Conservation (phyloP, 139 green algal species). For the Volvox africanus region DNA sequence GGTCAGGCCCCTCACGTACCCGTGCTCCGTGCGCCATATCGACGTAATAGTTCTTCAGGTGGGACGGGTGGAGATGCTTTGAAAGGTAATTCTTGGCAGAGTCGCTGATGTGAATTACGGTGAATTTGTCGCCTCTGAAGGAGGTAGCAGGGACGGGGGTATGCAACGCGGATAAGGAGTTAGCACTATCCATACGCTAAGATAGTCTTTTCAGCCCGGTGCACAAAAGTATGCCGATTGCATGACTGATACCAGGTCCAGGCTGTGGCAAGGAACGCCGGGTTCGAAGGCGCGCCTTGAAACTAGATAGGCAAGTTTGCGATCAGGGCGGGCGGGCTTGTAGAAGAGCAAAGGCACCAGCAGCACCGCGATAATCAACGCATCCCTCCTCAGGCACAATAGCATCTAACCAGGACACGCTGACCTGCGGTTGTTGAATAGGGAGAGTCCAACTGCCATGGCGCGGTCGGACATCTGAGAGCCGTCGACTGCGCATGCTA, state of each 20-base stretch:
- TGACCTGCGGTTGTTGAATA: slow-evolving; percentile 38
- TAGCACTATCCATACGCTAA: too few relatives aligned
- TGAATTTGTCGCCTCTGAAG: slow-evolving; percentile 37
- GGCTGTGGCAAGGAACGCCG: too few relatives aligned
- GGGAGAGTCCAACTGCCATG: neutral
- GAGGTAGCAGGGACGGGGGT: neutral
- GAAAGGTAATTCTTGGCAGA: slow-evolving; percentile 44
- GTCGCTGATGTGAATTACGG: slow-evolving; percentile 43
- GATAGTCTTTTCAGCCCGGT: too few relatives aligned
- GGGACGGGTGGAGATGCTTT: slow-evolving; percentile 54
- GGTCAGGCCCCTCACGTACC: neutral
- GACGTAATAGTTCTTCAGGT: slow-evolving; percentile 59
- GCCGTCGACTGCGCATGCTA: slow-evolving; percentile 25
- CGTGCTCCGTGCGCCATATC: slow-evolving; percentile 11
- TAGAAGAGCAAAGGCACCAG: too few relatives aligned
- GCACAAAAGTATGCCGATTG: too few relatives aligned
- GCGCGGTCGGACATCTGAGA: slow-evolving; percentile 5
- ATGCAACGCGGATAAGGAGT: too few relatives aligned
- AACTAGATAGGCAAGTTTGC: too few relatives aligned
- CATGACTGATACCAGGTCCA: too few relatives aligned
- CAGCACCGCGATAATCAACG: too few relatives aligned
- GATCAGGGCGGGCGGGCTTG: too few relatives aligned
- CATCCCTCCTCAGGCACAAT: too few relatives aligned
- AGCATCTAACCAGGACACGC: neutral
- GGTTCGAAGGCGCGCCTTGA: too few relatives aligned